Conservation (phyloP, 2,329 filamentous ascomycete genomes). For the Xylariaceae sp. region DNA sequence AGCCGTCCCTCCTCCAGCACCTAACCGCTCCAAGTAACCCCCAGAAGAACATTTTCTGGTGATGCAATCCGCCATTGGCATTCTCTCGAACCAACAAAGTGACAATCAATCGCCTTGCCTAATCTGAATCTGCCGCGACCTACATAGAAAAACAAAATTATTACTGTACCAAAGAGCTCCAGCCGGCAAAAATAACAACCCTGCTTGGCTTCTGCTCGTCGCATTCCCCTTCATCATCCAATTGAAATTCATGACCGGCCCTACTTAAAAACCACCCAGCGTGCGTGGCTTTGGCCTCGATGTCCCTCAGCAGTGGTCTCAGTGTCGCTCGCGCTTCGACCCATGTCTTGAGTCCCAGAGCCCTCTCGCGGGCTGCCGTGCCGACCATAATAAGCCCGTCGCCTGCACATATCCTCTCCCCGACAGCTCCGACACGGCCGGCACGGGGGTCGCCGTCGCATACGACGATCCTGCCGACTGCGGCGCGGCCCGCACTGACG, state of each 20-base stretch:
- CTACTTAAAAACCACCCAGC: constrained; percentile 7
- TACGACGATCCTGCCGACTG: constrained; percentile 11
- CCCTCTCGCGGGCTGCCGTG: constrained; percentile 20
- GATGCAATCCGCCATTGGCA: background rate
- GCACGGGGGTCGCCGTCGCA: constrained; percentile 12
- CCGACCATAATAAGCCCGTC: constrained; percentile 1
- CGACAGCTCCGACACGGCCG: constrained; percentile 8
- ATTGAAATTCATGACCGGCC: constrained; percentile 27
- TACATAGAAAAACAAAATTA: background rate
- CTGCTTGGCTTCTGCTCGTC: constrained; percentile 1
- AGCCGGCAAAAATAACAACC: constrained; percentile 1
- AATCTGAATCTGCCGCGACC: background rate
- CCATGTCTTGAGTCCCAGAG: constrained; percentile 27
- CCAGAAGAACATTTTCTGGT: background rate
- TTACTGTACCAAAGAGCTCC: background rate
- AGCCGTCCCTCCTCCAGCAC: background rate
- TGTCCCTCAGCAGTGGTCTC: constrained; percentile 34
- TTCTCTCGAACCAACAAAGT: background rate
- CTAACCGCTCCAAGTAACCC: background rate
- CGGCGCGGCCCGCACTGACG: constrained; percentile 30
- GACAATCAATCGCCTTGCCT: background rate
- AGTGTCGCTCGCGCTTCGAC: constrained; percentile 28
- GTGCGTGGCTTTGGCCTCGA: constrained; percentile 29
- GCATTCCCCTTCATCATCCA: background rate
- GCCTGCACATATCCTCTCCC: background rate